Base-by-base conservation (phyloP, 495 filamentous ascomycete species). In the Aspergillus bridgeri region DNA sequence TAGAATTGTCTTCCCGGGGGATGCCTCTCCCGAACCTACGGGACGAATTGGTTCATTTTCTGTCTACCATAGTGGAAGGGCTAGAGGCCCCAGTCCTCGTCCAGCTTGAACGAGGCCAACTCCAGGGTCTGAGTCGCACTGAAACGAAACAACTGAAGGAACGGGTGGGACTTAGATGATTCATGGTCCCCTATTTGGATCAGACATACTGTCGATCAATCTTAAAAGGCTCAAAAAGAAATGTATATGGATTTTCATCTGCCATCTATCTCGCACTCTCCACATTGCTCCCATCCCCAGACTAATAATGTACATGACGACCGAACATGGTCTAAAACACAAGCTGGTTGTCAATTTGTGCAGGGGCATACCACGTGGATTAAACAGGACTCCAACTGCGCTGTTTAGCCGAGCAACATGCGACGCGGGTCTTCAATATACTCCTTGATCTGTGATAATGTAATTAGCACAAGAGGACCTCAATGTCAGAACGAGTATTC, bases 361-460 rank as follows among this genome's bases (percentile, higher is more conserved):
- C 17, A 38, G 33, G 17, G 7, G 17, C 33, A 38, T 38, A 38
- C 33, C 33, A 13, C 9, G 9, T 38, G 33, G 33, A 38, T 13
- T 3, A 15, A 38, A 38, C 33, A 38, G 33, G 33, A n/a, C 8
- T 15, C 9, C 17, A 1, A 13, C 17, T 38, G 48, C 48, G 55
- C n/a, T n/a, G n/a, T 59, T 69, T 73, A 83, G 38, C 76, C 81
- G 27, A 96, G 74, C 11, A 98, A 81, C 94, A 98, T 97, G 63
- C 87, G 87, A 42, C 91, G 79, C 8, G 94, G 94, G 69, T 98
- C 95, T 77, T 98, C 94, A 65, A 98, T 98, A 73, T 92, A 98
- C 69, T 98, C 89, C 82, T 96, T 96, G 67, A 97, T 71, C 79
- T 83, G 45, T 6, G 48, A 15, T 49, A 44, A 61, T 7, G 18